Evolutionary conservation across 148 eudicot species (phyloP), one percentile per base, ranked within the genome.

Genomic region (Chenopodium formosanum): DNA sequence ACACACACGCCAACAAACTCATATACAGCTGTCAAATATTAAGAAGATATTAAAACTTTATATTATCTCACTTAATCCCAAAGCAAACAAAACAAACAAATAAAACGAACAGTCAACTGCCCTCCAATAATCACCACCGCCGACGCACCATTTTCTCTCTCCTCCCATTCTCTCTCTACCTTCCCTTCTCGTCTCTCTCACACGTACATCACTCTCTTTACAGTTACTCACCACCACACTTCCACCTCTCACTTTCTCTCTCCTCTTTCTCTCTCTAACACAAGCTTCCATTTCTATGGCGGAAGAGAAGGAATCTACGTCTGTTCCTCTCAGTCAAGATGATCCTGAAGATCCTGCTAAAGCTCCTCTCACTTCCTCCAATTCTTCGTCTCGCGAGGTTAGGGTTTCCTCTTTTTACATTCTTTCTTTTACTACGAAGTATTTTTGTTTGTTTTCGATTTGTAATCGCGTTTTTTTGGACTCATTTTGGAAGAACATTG

Each of bases 381-480:
- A 79, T 78, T 85, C 90, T 37, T 84, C 93, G 79, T 84, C 93
- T 75, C 91, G 90, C 13, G 86, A 90, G 91, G 93, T 86, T 80
- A 29, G 77, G 64, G 74, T 70, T 62, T 16, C 6, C 70, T 64
- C 11, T 70, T 3, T 23, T 22, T 22, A 22, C 2, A 14, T 37
- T 2, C 50, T 23, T 25, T 68, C 4, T 20, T 50, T 7, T 10
- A 20, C 77, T 68, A 11, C 0, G 23, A 23, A 23, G 23, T 31
- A 31, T 1, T 6, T 14, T 48, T 50, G 22, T 47, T 47, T 16
- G 17, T 22, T 74, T 37, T 65, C 68, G 32, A 9, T 44, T 40
- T 46, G 50, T 10, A 11, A 4, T 17, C 2, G 40, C 6, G 2
- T 67, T 29, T 66, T 66, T 10, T 1, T 27, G 20, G 70, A 1